Conservation (phyloP, 1,284 basidiomycete species). For the Malassezia nana region DNA sequence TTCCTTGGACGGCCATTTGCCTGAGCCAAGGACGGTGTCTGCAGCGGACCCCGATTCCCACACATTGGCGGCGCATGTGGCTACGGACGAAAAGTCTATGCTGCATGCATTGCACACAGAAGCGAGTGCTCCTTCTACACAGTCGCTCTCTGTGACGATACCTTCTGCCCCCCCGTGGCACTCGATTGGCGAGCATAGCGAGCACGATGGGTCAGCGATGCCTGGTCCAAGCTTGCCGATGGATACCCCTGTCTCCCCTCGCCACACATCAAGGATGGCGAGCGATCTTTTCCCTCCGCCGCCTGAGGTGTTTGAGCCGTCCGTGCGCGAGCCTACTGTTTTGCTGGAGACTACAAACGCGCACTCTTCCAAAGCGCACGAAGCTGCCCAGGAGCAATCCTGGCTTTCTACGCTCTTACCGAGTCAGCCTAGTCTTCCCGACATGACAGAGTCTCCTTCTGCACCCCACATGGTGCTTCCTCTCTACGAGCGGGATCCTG, state of each 20-base stretch:
- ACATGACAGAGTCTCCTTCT: not conserved
- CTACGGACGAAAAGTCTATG: conserved; percentile 14
- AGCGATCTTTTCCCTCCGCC: not conserved
- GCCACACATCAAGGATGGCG: not conserved
- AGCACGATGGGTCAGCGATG: not conserved
- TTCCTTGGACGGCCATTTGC: not conserved
- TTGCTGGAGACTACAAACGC: not conserved
- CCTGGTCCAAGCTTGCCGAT: not conserved
- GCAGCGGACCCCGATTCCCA: not conserved
- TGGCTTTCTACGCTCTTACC: conserved; percentile 5
- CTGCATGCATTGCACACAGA: not conserved
- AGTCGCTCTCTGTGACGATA: not conserved
- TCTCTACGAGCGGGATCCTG: not conserved
- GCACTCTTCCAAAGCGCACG: conserved; percentile 1
- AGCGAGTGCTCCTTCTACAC: conserved; percentile 6
- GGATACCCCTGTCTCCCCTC: not conserved
- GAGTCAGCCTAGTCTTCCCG: not conserved
- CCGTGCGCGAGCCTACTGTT: not conserved
- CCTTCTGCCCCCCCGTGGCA: not conserved
- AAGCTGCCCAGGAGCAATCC: conserved; percentile 5
- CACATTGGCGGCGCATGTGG: conserved; percentile 7
- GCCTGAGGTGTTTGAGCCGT: not conserved
- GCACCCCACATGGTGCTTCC: not conserved
- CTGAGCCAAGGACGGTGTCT: not conserved
- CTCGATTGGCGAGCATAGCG: not conserved